Evolutionary conservation across 495 filamentous ascomycete genomes (phyloP), one percentile per base, ranked within the genome.

Genomic region (Xylaria venustula): DNA sequence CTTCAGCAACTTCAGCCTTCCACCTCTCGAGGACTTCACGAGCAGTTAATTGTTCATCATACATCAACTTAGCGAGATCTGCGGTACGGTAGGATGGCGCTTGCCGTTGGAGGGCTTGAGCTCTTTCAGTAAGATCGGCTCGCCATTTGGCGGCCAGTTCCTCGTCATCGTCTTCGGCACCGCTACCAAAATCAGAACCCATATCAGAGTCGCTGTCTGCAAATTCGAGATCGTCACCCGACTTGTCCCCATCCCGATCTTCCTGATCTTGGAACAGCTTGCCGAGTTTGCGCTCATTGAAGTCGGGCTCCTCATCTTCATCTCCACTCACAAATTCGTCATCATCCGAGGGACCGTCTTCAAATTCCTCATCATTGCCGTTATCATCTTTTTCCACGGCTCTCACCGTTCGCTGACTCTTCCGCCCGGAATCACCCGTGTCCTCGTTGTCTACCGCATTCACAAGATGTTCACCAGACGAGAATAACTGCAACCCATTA

Each of bases 201-300:
- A 98, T 78, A 71, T 98, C 95, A 7, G 93, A 97, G 69, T 98
- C 94, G 67, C 90, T 94, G 67, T 98, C 93, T 1, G 93, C 93
- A 73, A 97, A 98, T n/a, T 84, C 89, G 63, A 97, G 60, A 41
- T 85, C 88, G 37, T 56, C 44, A 15, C 50, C 60, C 12, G 25
- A 17, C 12, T 79, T 75, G 7, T 69, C 77, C 8, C 48, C 65
- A 40, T 77, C 75, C 17, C 75, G 67, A 53, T 83, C 75, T 37
- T 77, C 75, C 17, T 75, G 67, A 53, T 83, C 75, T 37, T 74
- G 71, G 67, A 87, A 85, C 49, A 82, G 73, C 44, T 77, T 83
- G 32, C 85, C 85, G n/a, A 85, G 67, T 55, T 79, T 85, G 32
- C 78, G 73, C 42, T 80, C 74, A 9, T 79, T 75, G 23, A 84